Evolutionary conservation across 345 rosid genomes (phyloP).

Genomic region (Adansonia digitata): DNA sequence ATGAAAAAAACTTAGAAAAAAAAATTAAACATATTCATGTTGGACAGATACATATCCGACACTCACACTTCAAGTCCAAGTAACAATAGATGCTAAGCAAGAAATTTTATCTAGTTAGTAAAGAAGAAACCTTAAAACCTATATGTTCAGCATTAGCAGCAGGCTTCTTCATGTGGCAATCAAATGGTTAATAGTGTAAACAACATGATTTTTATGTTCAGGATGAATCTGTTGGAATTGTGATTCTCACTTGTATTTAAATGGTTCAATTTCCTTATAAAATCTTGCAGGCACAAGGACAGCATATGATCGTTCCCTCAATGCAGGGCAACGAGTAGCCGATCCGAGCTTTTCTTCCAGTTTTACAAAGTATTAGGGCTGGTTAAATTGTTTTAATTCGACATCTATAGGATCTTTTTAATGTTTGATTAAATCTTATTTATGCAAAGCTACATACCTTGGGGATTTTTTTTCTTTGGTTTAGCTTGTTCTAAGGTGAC

Average conservation of each 20-base stretch:
- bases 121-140: background rate
- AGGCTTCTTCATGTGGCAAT: background rate
- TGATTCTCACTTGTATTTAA: background rate
- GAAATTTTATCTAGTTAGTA: background rate
- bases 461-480: background rate
- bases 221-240: background rate
- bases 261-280: too few relatives aligned
- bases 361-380: slow-evolving; percentile 19
- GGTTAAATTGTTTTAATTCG: slow-evolving; percentile 22
- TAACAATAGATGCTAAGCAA: too few relatives aligned
- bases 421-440: slow-evolving; percentile 14
- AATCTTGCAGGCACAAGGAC: slow-evolving; percentile 42
- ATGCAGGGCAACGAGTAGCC: slow-evolving; percentile 51
- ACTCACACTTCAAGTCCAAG: too few relatives aligned
- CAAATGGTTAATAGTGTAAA: too few relatives aligned
- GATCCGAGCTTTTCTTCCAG: slow-evolving; percentile 1
- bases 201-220: too few relatives aligned
- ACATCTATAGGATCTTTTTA: slow-evolving; percentile 18
- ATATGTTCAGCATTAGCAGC: background rate
- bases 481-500: slow-evolving; percentile 4
- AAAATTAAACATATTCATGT: too few relatives aligned
- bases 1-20: too few relatives aligned
- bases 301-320: slow-evolving; percentile 43
- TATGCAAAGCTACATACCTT: slow-evolving; percentile 13
- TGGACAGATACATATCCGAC: too few relatives aligned